These are phyloP conservation scores for Kernera saxatilis DNA, from an alignment of 345 rosid species.

Conservation along the genomic window DNA sequence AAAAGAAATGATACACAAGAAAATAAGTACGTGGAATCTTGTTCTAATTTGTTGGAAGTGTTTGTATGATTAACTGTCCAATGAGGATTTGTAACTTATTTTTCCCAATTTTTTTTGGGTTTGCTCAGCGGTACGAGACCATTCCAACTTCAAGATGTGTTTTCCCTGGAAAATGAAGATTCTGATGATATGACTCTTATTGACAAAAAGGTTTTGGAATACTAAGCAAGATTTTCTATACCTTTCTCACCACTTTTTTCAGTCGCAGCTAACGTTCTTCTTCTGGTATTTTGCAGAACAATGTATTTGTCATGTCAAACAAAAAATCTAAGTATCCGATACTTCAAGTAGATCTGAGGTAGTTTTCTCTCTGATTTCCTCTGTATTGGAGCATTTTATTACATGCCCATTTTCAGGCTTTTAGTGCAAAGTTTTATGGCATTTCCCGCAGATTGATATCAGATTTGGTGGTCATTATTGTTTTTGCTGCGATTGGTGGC, in stretches of 20 bases:
- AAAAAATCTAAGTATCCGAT: constrained; percentile 95
- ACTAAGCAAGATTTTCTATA: not conserved
- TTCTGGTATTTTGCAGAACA: constrained; percentile 52
- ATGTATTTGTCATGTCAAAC: constrained; percentile 95
- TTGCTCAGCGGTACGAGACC: constrained; percentile 64
- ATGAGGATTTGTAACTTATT: not conserved
- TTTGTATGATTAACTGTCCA: not conserved
- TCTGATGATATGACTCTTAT: constrained; percentile 85
- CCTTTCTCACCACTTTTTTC: not conserved
- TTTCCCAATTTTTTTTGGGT: not conserved
- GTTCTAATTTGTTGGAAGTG: not conserved
- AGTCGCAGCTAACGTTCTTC: constrained; percentile 6
- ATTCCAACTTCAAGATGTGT: constrained; percentile 89
- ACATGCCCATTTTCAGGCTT: constrained; percentile 8
- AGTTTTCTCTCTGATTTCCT: constrained; percentile 10
- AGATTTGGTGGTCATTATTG: constrained; percentile 91
- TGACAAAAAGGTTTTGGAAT: constrained; percentile 72
- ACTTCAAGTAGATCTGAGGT: constrained; percentile 99
- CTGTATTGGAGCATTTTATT: not conserved
- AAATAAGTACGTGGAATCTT: constrained; percentile 47
- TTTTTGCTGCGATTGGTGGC: constrained; percentile 99
- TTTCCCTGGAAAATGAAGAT: constrained; percentile 88
- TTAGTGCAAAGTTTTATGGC: constrained; percentile 16
- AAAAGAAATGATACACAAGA: constrained; percentile 80
- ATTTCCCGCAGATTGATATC: constrained; percentile 71